Base-by-base conservation (phyloP, 805 yeast species). In the Kazachstania psychrophila region DNA sequence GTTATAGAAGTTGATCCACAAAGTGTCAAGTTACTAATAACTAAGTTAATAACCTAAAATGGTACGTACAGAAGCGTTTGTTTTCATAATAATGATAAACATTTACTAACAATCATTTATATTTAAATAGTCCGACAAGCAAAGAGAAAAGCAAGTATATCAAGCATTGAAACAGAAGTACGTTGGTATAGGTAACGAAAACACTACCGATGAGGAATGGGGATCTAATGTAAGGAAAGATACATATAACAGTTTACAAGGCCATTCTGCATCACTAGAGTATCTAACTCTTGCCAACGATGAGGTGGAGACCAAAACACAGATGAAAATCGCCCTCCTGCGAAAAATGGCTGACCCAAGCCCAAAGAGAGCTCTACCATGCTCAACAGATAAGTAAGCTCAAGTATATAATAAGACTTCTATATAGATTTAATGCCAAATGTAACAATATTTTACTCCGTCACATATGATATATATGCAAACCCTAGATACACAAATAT, bases 171-270 rank as follows among this genome's bases (percentile, higher is more conserved):
- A 76, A 48, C 52, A 74, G 29, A 75, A 79, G 49, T 76, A 81
- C 51, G 64, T 79, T 16, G 95, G 94, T 2, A 56, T 88, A 1
- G 96, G 96, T 0, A 69, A 75, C 50, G 69, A 87, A 8, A 77
- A 75, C 36, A 86, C 94, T 0, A 65, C 79, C 0, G 65, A 78
- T 35, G 66, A 66, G 12, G 89, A 83, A 54, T 88, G 89, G 74
- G 49, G 78, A 42, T 58, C 70, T 5, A 83, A 81, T 47, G 51
- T 57, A 5, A 46, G 47, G 8, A 46, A 48, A 32, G 64, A 59
- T 38, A 51, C 59, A 4, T 56, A 54, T 36, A 40, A 46, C 34
- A 46, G 50, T 15, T 14, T 60, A 15, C 48, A 46, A 15, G 51
- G 52, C 6, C 61, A 58, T 39, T 48, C 60, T 0, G 52, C 46